A percentile compares a stretch with the other conserved stretches of the same genome.
Conservation (phyloP, 495 filamentous ascomycete species). For the Penicillium atrosanguineum region DNA sequence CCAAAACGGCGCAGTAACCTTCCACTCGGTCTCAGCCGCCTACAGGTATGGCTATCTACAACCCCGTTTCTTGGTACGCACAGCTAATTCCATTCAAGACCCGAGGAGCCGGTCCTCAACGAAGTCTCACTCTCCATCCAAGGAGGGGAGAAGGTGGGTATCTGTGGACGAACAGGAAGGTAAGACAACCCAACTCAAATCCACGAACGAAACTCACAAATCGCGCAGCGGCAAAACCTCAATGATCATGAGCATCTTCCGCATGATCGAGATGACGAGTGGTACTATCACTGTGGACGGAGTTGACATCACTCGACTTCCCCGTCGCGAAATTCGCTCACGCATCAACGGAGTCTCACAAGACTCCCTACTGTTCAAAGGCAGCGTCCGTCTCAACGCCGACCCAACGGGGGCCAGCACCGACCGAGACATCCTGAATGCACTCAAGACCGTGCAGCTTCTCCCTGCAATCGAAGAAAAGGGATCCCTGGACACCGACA, state of each 20-base stretch:
- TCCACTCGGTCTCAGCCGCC: constrained; percentile 41
- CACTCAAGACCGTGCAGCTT: constrained; percentile 49
- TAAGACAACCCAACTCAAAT: constrained; percentile 11
- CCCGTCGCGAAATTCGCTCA: constrained; percentile 45
- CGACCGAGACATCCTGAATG: constrained; percentile 40
- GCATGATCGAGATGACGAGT: constrained; percentile 46
- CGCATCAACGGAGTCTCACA: constrained; percentile 55
- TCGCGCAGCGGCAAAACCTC: constrained; percentile 46
- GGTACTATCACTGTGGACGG: constrained; percentile 50
- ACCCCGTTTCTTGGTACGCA: neutral
- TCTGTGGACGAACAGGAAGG: constrained; percentile 50
- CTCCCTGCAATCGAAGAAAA: constrained; percentile 47
- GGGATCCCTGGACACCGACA: constrained; percentile 49
- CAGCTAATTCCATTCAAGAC: constrained; percentile 23
- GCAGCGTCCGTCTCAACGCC: constrained; percentile 47
- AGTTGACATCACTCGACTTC: constrained; percentile 45
- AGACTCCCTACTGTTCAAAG: constrained; percentile 52
- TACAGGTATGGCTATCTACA: constrained; percentile 31
- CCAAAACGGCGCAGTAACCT: constrained; percentile 47
- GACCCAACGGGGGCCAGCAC: constrained; percentile 36
- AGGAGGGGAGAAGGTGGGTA: constrained; percentile 57
- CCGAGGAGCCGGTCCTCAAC: constrained; percentile 43
- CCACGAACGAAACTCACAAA: neutral
- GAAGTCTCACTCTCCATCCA: constrained; percentile 50
- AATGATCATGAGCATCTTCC: constrained; percentile 51